A percentile compares a stretch with the other conserved stretches of the same genome.
These are phyloP conservation scores for Colletotrichum brevisporum DNA, from an alignment of 2,329 filamentous ascomycete species.

Conservation along the genomic window DNA sequence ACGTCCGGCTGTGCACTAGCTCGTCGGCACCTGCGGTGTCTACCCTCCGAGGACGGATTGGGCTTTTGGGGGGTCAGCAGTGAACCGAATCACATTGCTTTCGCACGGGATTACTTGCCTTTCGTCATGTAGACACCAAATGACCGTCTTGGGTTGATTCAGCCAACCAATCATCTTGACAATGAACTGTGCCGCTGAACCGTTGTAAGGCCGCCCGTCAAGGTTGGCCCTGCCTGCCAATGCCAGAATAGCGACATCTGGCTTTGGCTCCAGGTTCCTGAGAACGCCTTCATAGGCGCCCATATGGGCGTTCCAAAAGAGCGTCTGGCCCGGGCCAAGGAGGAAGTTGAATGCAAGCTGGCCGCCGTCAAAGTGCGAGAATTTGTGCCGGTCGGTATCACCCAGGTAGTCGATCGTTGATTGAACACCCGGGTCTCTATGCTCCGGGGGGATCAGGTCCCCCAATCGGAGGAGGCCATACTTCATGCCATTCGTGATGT, in stretches of 20 bases:
- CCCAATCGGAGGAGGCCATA: not conserved
- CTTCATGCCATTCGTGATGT: constrained; percentile 9
- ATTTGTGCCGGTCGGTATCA: constrained; percentile 2
- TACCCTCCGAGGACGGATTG: no score
- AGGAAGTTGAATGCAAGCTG: constrained; percentile 12
- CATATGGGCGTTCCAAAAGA: constrained; percentile 4
- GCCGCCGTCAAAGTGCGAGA: constrained; percentile 14
- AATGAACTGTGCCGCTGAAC: constrained; percentile 14
- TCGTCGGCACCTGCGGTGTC: no score
- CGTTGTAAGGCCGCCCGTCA: constrained; percentile 16
- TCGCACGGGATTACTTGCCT: not conserved
- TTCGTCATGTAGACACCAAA: constrained; percentile 24
- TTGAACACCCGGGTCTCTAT: not conserved
- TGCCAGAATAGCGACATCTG: constrained; percentile 2
- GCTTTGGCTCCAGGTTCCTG: constrained; percentile 3
- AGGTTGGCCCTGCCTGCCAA: constrained; percentile 21
- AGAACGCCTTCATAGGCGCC: constrained; percentile 19
- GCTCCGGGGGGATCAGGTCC: not conserved
- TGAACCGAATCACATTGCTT: no score
- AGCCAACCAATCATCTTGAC: constrained; percentile 17
- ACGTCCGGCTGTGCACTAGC: no score
- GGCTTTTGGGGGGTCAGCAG: no score
- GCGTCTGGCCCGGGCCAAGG: not conserved
- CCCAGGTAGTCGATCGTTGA: not conserved
- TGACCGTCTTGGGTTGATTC: not conserved